A percentile compares a stretch with the other conserved stretches of the same genome.
Conservation (phyloP, 1,284 basidiomycete genomes). For the Pyrrhoderma lamaoense region DNA sequence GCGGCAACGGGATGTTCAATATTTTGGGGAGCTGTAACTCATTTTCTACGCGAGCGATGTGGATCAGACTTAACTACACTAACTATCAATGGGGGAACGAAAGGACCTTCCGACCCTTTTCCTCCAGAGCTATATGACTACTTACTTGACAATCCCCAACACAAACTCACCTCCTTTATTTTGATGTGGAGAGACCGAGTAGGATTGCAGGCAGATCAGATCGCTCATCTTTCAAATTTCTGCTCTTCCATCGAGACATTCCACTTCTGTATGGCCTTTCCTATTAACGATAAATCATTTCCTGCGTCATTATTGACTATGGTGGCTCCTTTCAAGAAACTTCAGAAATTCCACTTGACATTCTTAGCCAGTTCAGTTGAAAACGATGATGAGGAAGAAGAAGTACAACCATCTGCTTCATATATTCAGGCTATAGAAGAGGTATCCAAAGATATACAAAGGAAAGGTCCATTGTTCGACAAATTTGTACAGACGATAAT, state of each 20-base stretch:
- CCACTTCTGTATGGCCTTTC: constrained; percentile 10
- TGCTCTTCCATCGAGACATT: constrained; percentile 7
- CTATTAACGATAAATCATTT: not conserved
- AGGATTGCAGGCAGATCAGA: not conserved
- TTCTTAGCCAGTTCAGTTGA: constrained; percentile 1
- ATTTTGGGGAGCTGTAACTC: constrained; percentile 12
- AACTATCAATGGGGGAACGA: constrained; percentile 11
- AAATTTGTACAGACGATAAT: constrained; percentile 3
- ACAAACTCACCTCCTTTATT: not conserved
- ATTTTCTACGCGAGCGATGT: constrained; percentile 8
- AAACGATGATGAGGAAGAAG: not conserved
- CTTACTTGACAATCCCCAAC: constrained; percentile 3
- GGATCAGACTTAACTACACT: constrained; percentile 3
- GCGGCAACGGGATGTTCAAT: not conserved
- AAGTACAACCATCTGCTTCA: not conserved
- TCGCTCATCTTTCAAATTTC: not conserved
- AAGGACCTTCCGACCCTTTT: constrained; percentile 7
- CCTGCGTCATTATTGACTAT: not conserved
- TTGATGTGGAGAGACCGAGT: constrained; percentile 14
- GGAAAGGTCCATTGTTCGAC: constrained; percentile 5
- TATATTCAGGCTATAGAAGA: not conserved
- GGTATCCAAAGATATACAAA: not conserved
- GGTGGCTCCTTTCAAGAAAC: constrained; percentile 6
- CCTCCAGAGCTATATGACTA: constrained; percentile 2
- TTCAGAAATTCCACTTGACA: constrained; percentile 13